phyloP scores from a whole-genome alignment of 208 protist genomes.

The Vickermania ingenoplastis region DNA sequence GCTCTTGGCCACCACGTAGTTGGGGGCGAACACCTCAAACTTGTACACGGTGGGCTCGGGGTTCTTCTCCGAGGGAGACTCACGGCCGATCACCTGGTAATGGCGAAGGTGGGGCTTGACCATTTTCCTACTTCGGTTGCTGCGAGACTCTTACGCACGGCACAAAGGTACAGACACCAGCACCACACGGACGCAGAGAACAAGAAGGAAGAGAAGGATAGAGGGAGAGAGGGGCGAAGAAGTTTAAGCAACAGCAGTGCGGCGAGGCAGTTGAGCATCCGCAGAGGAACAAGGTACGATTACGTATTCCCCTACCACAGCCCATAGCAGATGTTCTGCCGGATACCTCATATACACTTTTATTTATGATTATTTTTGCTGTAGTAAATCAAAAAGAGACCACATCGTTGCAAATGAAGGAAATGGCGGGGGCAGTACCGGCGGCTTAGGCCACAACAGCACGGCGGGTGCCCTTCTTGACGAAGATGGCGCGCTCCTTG shows the following conservation, averaged over 20 bases:
- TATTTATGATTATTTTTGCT: too few relatives aligned
- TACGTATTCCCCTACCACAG: too few relatives aligned
- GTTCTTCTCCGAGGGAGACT: constrained; percentile 87
- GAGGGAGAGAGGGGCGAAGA: not conserved
- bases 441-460: constrained; percentile 50
- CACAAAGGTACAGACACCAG: too few relatives aligned
- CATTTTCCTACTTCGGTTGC: too few relatives aligned
- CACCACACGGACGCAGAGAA: not conserved
- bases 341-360: too few relatives aligned
- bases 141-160: too few relatives aligned
- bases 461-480: constrained; percentile 81
- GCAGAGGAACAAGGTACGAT: too few relatives aligned
- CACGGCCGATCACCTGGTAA: constrained; percentile 94
- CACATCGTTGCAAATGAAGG: not conserved
- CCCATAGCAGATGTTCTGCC: too few relatives aligned
- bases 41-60: constrained; percentile 95
- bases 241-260: not conserved
- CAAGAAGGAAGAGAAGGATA: not conserved
- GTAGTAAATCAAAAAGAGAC: constrained; percentile 3
- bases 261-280: not conserved
- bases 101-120: constrained; percentile 83
- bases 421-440: not conserved
- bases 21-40: constrained; percentile 98
- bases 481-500: constrained; percentile 75
- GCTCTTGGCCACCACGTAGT: constrained; percentile 96